Conservation (phyloP, 371 early-diverging fungal species). For the Mortierella sp. region DNA sequence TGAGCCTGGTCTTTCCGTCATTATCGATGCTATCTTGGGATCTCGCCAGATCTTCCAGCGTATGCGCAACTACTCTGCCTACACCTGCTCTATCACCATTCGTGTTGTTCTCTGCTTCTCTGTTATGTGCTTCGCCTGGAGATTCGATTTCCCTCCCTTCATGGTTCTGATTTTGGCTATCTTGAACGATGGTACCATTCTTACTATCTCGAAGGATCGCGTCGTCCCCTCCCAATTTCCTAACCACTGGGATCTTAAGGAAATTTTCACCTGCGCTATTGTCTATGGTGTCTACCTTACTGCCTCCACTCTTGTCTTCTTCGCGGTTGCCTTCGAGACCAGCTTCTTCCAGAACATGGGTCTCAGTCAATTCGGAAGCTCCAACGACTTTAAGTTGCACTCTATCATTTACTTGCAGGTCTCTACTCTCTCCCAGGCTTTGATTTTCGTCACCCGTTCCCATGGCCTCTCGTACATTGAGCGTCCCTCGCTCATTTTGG, state of each 20-base stretch:
- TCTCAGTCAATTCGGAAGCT: constrained; percentile 39
- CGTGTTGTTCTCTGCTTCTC: constrained; percentile 73
- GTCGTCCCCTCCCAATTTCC: constrained; percentile 69
- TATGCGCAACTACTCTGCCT: constrained; percentile 72
- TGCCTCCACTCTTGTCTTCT: constrained; percentile 67
- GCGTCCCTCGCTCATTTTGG: constrained; percentile 68
- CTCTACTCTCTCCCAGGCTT: constrained; percentile 70
- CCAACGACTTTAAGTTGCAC: constrained; percentile 64
- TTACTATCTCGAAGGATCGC: constrained; percentile 71
- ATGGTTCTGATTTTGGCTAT: constrained; percentile 72
- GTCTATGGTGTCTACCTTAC: constrained; percentile 68
- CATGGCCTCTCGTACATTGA: constrained; percentile 71
- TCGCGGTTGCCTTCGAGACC: constrained; percentile 58
- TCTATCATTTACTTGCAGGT: constrained; percentile 71
- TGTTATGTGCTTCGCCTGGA: constrained; percentile 67
- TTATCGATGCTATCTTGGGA: constrained; percentile 74
- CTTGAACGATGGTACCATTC: constrained; percentile 72
- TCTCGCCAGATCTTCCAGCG: constrained; percentile 81
- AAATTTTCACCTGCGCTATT: constrained; percentile 69
- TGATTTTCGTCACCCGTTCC: constrained; percentile 75
- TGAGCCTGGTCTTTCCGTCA: constrained; percentile 82
- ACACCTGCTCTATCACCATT: constrained; percentile 72
- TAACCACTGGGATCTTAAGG: constrained; percentile 68
- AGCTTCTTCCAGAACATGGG: constrained; percentile 64
- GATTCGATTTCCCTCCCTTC: constrained; percentile 73